phyloP scores from a whole-genome alignment of 352 stramenopile species.

The Globisporangium recalcitrans region DNA sequence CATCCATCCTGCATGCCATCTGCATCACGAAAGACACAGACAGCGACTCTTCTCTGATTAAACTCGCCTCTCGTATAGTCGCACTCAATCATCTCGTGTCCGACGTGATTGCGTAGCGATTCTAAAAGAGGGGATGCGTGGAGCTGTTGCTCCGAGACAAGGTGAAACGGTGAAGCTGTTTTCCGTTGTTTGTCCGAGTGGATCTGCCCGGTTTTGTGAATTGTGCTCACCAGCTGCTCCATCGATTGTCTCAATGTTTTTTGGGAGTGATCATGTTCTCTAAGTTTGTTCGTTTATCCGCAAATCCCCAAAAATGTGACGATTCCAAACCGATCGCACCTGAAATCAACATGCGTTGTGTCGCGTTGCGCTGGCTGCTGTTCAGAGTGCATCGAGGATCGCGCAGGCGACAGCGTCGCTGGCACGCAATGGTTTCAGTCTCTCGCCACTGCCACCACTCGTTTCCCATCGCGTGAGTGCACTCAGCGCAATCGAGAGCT shows the following conservation, averaged over 20 bases:
- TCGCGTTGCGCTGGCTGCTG: neutral
- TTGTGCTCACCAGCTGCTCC: neutral
- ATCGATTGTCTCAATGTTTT: neutral
- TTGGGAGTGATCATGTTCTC: neutral
- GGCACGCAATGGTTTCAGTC: conserved; percentile 22
- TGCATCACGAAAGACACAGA: neutral
- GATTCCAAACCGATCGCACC: neutral
- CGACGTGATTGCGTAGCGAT: neutral
- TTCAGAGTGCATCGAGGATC: conserved; percentile 9
- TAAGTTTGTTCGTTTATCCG: neutral
- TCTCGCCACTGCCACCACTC: neutral
- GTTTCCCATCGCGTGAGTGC: conserved; percentile 28
- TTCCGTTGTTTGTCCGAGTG: neutral
- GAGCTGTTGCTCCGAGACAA: neutral
- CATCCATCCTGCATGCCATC: neutral
- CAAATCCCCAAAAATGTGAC: neutral
- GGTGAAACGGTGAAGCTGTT: neutral
- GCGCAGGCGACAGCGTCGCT: conserved; percentile 39
- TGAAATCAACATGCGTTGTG: neutral
- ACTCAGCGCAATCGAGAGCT: conserved; percentile 22
- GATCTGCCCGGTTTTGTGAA: neutral
- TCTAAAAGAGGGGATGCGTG: neutral
- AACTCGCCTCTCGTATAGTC: neutral
- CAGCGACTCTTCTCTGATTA: neutral
- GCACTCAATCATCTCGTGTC: neutral